phyloP scores from a whole-genome alignment of 139 green algal genomes.

The Asterochloris sp. region DNA sequence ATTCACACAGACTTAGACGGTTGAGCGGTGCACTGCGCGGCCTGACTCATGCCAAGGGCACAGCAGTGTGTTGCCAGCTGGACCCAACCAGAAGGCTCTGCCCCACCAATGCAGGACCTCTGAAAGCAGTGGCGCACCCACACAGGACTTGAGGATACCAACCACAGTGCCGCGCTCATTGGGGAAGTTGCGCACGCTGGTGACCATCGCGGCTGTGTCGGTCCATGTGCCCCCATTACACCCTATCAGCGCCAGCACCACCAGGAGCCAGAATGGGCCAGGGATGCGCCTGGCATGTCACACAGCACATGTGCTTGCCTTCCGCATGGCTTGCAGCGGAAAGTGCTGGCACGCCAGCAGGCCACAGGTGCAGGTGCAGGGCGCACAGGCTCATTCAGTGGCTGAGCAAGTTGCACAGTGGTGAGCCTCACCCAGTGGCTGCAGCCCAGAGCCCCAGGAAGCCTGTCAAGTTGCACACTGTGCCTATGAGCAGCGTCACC shows the following conservation, averaged over 20 bases:
- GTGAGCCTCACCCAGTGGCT: neutral
- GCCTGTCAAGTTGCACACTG: neutral
- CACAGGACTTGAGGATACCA: slow-evolving; percentile 30
- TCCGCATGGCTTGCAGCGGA: neutral
- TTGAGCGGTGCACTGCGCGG: too few relatives aligned
- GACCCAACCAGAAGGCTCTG: too few relatives aligned
- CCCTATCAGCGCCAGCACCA: slow-evolving; percentile 30
- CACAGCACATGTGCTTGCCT: neutral
- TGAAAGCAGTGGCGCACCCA: neutral
- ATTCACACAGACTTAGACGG: too few relatives aligned
- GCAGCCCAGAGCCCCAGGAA: slow-evolving; percentile 10
- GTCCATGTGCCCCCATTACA: slow-evolving; percentile 62
- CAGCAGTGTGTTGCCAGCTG: too few relatives aligned
- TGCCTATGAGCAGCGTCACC: neutral
- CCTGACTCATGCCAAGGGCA: too few relatives aligned
- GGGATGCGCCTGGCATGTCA: neutral
- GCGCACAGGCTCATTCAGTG: too few relatives aligned
- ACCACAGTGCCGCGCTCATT: slow-evolving; percentile 66
- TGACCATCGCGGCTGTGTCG: slow-evolving; percentile 69
- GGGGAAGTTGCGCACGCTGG: slow-evolving; percentile 81
- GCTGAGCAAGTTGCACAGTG: too few relatives aligned
- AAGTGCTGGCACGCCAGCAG: too few relatives aligned
- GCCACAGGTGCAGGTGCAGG: too few relatives aligned
- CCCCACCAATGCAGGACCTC: too few relatives aligned
- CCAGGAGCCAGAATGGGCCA: slow-evolving; percentile 25